Percentiles rank a stretch among this genome's conserved stretches.
These are phyloP conservation scores for Neurospora sp. DNA, from an alignment of 495 filamentous ascomycete genomes.

Conservation along the genomic window DNA sequence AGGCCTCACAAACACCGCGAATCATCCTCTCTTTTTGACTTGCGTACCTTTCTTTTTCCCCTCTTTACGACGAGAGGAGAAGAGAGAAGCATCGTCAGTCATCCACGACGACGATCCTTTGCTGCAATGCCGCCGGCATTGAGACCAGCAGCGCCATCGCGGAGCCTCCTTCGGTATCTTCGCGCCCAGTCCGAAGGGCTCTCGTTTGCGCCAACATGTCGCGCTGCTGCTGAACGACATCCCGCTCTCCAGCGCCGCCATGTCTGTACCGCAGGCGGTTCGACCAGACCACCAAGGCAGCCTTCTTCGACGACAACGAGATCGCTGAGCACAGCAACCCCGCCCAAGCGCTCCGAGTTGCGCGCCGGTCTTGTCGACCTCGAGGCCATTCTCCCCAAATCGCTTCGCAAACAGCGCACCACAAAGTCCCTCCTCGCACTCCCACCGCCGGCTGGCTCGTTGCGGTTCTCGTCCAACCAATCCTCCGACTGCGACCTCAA, in stretches of 20 bases:
- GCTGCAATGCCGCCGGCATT: slow-evolving; percentile 28
- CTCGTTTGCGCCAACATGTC: slow-evolving; percentile 28
- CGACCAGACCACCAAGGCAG: slow-evolving; percentile 4
- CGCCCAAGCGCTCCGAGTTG: slow-evolving; percentile 20
- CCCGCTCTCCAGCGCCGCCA: slow-evolving; percentile 5
- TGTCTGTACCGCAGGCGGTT: slow-evolving; percentile 12
- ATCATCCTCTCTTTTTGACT: neutral
- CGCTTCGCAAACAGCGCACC: slow-evolving; percentile 9
- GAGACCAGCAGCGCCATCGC: slow-evolving; percentile 42
- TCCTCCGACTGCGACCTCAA: slow-evolving; percentile 24
- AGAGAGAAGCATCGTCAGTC: neutral
- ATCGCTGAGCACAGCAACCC: slow-evolving; percentile 4
- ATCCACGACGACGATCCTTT: neutral
- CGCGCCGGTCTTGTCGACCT: slow-evolving; percentile 36
- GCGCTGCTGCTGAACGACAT: slow-evolving; percentile 4
- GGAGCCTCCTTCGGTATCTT: slow-evolving; percentile 51
- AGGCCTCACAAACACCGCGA: neutral
- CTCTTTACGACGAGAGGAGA: neutral
- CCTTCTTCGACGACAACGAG: slow-evolving; percentile 3
- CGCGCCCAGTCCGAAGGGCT: slow-evolving; percentile 49
- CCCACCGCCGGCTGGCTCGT: slow-evolving; percentile 7
- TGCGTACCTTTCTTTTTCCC: neutral
- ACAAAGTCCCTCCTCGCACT: neutral
- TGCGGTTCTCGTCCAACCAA: slow-evolving; percentile 21
- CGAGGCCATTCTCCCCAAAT: slow-evolving; percentile 33